phyloP scores from a whole-genome alignment of 306 rosid genomes.

The Argentina anserina region DNA sequence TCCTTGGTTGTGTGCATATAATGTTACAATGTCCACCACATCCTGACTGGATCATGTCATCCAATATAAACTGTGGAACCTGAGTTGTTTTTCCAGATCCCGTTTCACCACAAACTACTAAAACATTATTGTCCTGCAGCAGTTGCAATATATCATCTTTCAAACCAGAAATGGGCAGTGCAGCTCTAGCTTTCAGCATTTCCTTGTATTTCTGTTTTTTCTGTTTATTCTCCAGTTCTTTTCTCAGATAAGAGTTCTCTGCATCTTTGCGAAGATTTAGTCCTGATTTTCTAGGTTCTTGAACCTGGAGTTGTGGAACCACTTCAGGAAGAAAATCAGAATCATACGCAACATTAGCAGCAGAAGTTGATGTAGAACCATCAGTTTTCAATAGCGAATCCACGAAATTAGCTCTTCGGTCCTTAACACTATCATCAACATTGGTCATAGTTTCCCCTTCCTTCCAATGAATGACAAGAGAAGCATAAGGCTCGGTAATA shows the following conservation, averaged over 20 bases:
- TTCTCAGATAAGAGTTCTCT: slow-evolving; percentile 58
- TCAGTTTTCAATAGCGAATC: slow-evolving; percentile 63
- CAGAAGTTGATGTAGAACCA: slow-evolving; percentile 38
- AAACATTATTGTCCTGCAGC: slow-evolving; percentile 62
- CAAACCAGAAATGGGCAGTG: slow-evolving; percentile 72
- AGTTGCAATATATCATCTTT: slow-evolving; percentile 69
- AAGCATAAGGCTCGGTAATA: slow-evolving; percentile 73
- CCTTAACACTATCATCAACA: slow-evolving; percentile 69
- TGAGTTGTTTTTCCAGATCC: slow-evolving; percentile 99
- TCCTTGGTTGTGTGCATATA: slow-evolving; percentile 94
- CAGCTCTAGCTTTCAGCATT: slow-evolving; percentile 74
- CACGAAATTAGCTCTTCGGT: slow-evolving; percentile 75
- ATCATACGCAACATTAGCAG: slow-evolving; percentile 34
- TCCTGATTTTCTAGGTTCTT: slow-evolving; percentile 48
- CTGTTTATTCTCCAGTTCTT: slow-evolving; percentile 49
- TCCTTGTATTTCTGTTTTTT: slow-evolving; percentile 62
- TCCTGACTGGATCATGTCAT: slow-evolving; percentile 80
- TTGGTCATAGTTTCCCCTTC: slow-evolving; percentile 47
- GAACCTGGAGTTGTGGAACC: slow-evolving; percentile 23
- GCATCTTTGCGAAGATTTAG: slow-evolving; percentile 38
- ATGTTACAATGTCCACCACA: slow-evolving; percentile 75
- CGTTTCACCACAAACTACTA: slow-evolving; percentile 97
- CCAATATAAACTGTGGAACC: slow-evolving; percentile 97
- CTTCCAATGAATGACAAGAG: slow-evolving; percentile 67
- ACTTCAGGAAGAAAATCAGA: slow-evolving; percentile 28